Base-by-base conservation (phyloP, 371 early-diverging fungal species). In the Actinomortierella ambigua region DNA sequence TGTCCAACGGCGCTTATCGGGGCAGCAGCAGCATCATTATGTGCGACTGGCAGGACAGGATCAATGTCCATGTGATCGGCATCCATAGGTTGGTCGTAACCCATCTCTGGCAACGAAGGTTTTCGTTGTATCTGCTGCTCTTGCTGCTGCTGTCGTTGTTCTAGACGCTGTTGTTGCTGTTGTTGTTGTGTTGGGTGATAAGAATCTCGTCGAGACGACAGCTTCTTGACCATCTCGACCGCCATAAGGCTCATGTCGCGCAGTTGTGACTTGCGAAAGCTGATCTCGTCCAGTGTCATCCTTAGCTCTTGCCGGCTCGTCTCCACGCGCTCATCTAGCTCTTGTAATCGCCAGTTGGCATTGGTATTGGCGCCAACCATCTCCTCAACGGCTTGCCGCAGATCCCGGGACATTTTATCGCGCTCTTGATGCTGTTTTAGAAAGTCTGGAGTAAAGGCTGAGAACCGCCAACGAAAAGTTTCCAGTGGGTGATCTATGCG, bases 161-260 rank as follows among this genome's bases (percentile, higher is more conserved):
- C 24, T 26, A 13, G 49, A 5, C 23, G 13, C 49, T 3, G 22
- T 20, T 13, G 14, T 18, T 22, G 49, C 14, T 3, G 22, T 14
- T 20, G 49, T 4, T 20, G 49, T 5, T 3, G 44, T 44, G 4
- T 44, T 24, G 11, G 48, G 11, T 20, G 48, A 48, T 22, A 22
- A 24, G 1, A 24, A 48, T 8, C 48, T 20, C 8, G 15, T 48
- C 48, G 48, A 11, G 51, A 58, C 7, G 57, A 65, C 18, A 71
- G 55, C 20, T 62, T 65, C 49, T 46, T 57, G 24, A 73, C 73
- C 54, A 73, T 66, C 42, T 73, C 73, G 3, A 63, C 73, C 0
- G 73, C 73, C 56, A 73, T 47, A 22, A 65, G 13, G 26, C 66
- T 63, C 73, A 73, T 73, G 43, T 73, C 73, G 15, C 73, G 56